Conservation (phyloP, 192 early-diverging fungal species). For the Umbelopsis ramanniana region DNA sequence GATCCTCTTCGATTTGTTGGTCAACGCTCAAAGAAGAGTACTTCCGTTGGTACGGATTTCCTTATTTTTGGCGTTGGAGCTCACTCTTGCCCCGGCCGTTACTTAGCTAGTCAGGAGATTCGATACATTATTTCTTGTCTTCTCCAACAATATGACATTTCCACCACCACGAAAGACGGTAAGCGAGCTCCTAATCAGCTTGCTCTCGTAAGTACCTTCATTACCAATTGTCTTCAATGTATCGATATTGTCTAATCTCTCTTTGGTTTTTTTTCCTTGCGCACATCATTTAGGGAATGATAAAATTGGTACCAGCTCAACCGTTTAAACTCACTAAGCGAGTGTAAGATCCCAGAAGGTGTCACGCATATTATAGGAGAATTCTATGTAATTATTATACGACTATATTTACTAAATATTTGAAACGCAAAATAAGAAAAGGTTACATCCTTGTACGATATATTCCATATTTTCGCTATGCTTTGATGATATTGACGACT, state of each 20-base stretch:
- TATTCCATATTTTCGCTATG: too few species aligned
- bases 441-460: too few species aligned
- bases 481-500: too few species aligned
- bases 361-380: too few species aligned
- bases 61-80: slow-evolving; percentile 35
- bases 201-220: not conserved
- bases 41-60: slow-evolving; percentile 14
- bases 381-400: too few species aligned
- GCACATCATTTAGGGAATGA: not conserved
- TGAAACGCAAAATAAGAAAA: too few species aligned
- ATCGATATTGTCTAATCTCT: not conserved
- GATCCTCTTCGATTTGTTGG: slow-evolving; percentile 29
- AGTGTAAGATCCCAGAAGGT: not conserved
- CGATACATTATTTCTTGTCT: slow-evolving; percentile 21
- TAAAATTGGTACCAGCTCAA: not conserved
- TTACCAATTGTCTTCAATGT: too few species aligned
- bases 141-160: not conserved
- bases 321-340: not conserved
- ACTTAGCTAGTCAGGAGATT: slow-evolving; percentile 34
- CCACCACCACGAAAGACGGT: not conserved
- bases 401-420: too few species aligned
- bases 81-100: slow-evolving; percentile 41
- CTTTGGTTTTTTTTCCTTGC: too few species aligned
- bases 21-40: slow-evolving; percentile 10
- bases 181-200: not conserved